Evolutionary conservation across 176 grass and related monocot genomes (phyloP), one percentile per base, ranked within the genome.

Genomic region (Hordeum marinum): DNA sequence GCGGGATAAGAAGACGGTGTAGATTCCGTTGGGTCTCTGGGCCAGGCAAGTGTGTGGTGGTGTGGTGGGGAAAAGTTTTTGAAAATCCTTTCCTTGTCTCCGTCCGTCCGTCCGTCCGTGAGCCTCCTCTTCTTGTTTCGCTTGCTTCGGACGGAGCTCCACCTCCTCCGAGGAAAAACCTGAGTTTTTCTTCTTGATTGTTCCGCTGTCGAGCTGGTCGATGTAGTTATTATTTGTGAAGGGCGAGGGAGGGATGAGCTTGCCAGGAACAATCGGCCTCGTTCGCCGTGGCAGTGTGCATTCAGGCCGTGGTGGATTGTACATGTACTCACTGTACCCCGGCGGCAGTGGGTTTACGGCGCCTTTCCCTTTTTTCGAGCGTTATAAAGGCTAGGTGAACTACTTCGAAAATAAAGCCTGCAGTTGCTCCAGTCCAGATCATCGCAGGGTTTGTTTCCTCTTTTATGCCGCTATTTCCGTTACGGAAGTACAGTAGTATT

Each of bases 21-120:
- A 37, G 17, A 26, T 48, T 73, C 23, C 24, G 71, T 24, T 12
- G 27, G 24, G 7, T 52, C 72, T 52, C 72, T 52, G n/a, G 54
- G 54, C 59, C 20, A 59, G 12, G 11, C 11, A 21, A 67, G 79
- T 73, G 71, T 68, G 84, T 48, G 74, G 68, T 34, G 84, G 37
- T 66, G 67, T 63, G 78, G 9, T 39, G 85, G 81, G 87, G 29
- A 20, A 52, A 71, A 64, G 31, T 34, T 70, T 89, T 90, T 70
- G 60, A 85, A 85, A 62, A 89, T 82, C 48, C 76, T 76, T 70
- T 32, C 37, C 69, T 85, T 81, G 82, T 81, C 82, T 34, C 27
- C 45, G 58, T 20, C 81, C 37, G 48, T 50, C 46, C 17, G 46
- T 50, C n/a, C n/a, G 15, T 17, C 8, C 36, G 67, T 59, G 35